Evolutionary conservation across 495 filamentous ascomycete species (phyloP), one percentile per base, ranked within the genome.

Genomic region (Aspergillus sclerotioniger): DNA sequence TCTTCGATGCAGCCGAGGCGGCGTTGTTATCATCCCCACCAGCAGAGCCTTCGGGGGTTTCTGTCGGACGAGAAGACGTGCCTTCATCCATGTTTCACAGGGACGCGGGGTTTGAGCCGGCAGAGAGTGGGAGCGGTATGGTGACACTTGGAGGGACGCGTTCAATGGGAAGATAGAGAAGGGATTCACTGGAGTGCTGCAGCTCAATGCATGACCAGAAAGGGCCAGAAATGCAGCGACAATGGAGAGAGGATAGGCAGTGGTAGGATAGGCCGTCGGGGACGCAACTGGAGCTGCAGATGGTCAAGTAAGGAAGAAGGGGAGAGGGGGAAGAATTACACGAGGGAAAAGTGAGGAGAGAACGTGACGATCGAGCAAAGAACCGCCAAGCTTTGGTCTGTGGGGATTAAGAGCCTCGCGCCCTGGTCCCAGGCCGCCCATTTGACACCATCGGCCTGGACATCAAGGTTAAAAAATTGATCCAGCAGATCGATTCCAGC

Each of bases 11-110:
- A 59, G 63, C 58, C 39, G 72, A 68, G 61, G 70, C 39, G 50
- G 62, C 32, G 48, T 70, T 64, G 49, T 58, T 59, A 8, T 74
- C 71, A 32, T 78, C 75, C 17, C 73, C 78, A 29, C 67, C 72
- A 20, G 68, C 72, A 48, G 82, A 83, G 48, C 76, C 80, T 60
- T 83, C 82, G 53, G 83, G 80, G 59, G 75, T 68, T 15, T 69
- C 65, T 41, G 65, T 58, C 31, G 66, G 62, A 48, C 62, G 62
- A 54, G 62, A 37, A 44, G 64, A 62, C 50, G 54, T 57, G 54
- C 51, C 29, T 57, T 70, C 59, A 13, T 65, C 67, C 64, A 70
- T 70, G 56, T 57, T 61, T 67, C 55, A 69, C 65, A 55, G 54
- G 17, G 39, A 61, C 47, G 50, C 61, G 58, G 57, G 58, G 51